Base-by-base conservation (phyloP, 2,329 filamentous ascomycete genomes). In the Colletotrichum kahawae region DNA sequence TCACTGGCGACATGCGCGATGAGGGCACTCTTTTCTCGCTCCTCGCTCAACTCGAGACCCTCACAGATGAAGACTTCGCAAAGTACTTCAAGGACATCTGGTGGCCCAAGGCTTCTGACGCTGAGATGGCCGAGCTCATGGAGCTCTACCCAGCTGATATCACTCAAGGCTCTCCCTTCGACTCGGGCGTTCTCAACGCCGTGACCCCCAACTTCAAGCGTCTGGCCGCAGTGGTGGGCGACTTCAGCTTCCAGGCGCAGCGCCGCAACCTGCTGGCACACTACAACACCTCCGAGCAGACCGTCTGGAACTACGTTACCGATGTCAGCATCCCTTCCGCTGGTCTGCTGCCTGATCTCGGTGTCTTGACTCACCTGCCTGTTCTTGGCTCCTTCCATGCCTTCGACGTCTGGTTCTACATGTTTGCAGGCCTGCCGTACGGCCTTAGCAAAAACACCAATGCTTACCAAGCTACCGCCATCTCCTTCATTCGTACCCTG, bases 161-260 rank as follows among this genome's bases (percentile, higher is more conserved):
- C 38, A 89, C 87, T 0, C 83, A 88, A 36, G 92, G 92, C 56
- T 90, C 88, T 0, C 92, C 92, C 0, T 93, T 92, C 84, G 84
- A 88, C 56, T 93, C 92, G 0, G 84, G 87, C 6, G 66, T 85
- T 1, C 74, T 89, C 16, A 91, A 93, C 82, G 90, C 92, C 78
- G 87, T 89, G 79, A 93, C 92, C 77, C 90, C 91, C 0, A 88
- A 93, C 78, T 93, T 89, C 85, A 94, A 94, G 80, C 89, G 91
- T 9, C 80, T 93, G 0, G 88, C 91, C 3, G 91, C 92, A 27
- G 87, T 93, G 10, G 82, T 93, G 0, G 92, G 92, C 16, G 92
- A 93, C 78, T 77, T 92, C 0, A 88, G 87, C 1, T 94, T 94
- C 82, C 81, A 78, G 7, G 78, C 82, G 4, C 85, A 63, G 73